These are phyloP conservation scores for Aphanocladium album DNA, from an alignment of 2,329 filamentous ascomycete species.

Conservation along the genomic window DNA sequence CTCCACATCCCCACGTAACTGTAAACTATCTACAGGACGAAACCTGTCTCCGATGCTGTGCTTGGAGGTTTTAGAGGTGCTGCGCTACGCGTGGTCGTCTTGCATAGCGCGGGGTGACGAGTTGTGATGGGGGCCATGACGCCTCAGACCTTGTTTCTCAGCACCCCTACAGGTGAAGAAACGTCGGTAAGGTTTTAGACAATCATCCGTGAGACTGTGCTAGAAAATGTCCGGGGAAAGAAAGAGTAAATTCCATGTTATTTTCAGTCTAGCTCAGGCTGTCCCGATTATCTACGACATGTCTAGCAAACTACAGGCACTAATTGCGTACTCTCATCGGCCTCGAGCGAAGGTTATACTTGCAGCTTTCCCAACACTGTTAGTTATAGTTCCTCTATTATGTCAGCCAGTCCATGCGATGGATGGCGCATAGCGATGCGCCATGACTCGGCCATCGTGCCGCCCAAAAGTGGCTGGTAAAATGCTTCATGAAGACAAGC, in stretches of 20 bases:
- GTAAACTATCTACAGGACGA: neutral
- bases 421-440: too few relatives aligned
- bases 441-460: too few relatives aligned
- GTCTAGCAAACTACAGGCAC: neutral
- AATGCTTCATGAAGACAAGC: too few relatives aligned
- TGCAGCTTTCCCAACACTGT: too few relatives aligned
- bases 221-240: neutral
- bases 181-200: neutral
- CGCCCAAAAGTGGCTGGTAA: too few relatives aligned
- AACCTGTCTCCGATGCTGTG: neutral
- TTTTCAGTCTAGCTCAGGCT: neutral
- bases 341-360: too few relatives aligned
- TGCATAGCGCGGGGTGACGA: neutral
- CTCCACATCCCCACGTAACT: neutral
- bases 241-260: neutral
- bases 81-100: neutral
- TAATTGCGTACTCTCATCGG: too few relatives aligned
- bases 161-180: neutral
- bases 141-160: slow-evolving; percentile 10
- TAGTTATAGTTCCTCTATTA: too few relatives aligned
- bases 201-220: neutral
- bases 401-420: too few relatives aligned
- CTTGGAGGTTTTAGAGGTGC: neutral
- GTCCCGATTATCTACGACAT: slow-evolving; percentile 7
- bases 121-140: neutral